Percentiles rank a stretch among this genome's conserved stretches.
Evolutionary conservation across 208 protist genomes (phyloP).

Genomic region (Leishmania braziliensis): DNA sequence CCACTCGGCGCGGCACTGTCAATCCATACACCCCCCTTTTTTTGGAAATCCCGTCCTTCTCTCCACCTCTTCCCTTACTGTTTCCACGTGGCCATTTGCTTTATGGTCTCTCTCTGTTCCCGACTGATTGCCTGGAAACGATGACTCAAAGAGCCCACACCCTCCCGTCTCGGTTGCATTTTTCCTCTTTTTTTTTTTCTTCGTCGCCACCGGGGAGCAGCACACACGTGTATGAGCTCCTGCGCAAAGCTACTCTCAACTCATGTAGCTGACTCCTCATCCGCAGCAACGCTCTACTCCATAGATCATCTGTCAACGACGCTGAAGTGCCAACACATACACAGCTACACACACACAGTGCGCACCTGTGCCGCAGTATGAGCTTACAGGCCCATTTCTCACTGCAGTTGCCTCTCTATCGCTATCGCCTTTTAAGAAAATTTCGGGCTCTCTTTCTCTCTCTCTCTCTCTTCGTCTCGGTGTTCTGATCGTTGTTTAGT

Average conservation of each 20-base stretch:
- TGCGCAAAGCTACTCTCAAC: background rate
- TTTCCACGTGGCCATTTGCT: background rate
- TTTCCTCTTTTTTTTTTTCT: background rate
- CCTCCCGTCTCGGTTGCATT: background rate
- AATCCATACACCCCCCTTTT: background rate
- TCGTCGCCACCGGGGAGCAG: background rate
- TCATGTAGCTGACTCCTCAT: background rate
- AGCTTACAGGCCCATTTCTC: background rate
- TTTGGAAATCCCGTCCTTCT: background rate
- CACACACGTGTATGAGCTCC: background rate
- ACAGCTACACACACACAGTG: background rate
- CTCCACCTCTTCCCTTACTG: too few relatives aligned
- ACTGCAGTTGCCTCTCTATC: background rate
- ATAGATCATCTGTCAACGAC: background rate
- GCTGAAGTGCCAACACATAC: background rate
- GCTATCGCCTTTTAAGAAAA: background rate
- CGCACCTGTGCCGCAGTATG: background rate
- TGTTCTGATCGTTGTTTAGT: background rate
- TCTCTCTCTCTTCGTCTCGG: background rate
- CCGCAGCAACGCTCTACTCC: background rate
- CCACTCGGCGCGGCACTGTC: background rate
- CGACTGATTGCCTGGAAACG: background rate
- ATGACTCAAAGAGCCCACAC: background rate
- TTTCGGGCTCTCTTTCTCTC: background rate
- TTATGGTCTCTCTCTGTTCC: too few relatives aligned